Conservation (phyloP, 108 stramenopile genomes). For the Aureococcus anophagefferens region DNA sequence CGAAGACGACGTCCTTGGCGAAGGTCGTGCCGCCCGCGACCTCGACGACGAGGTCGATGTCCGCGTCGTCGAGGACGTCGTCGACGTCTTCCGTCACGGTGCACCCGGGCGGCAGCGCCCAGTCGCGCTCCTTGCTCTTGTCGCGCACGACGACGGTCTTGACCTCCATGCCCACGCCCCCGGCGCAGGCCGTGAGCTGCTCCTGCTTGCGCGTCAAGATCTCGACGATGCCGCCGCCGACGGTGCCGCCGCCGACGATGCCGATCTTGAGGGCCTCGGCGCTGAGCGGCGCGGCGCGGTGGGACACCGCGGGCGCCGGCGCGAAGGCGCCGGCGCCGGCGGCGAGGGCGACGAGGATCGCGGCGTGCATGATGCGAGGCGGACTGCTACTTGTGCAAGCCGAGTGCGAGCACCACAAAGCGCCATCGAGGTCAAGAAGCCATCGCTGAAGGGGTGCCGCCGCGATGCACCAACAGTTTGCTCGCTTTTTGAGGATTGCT, state of each 20-base stretch:
- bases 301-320: too few relatives aligned
- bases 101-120: slow-evolving; percentile 59
- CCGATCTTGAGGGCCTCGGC: slow-evolving; percentile 44
- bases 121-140: slow-evolving; percentile 61
- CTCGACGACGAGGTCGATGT: slow-evolving; percentile 80
- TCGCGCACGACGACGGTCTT: slow-evolving; percentile 64
- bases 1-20: slow-evolving; percentile 76
- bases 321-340: too few relatives aligned
- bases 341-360: too few relatives aligned
- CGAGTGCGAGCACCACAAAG: too few relatives aligned
- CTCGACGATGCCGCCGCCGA: slow-evolving; percentile 90
- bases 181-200: slow-evolving; percentile 60
- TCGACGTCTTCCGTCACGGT: slow-evolving; percentile 59
- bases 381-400: too few relatives aligned
- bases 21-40: slow-evolving; percentile 85
- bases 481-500: too few relatives aligned
- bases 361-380: too few relatives aligned
- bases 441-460: too few relatives aligned
- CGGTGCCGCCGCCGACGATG: slow-evolving; percentile 83
- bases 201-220: slow-evolving; percentile 60
- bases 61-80: slow-evolving; percentile 69
- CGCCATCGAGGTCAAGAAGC: too few relatives aligned
- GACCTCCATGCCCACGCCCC: slow-evolving; percentile 44
- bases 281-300: too few relatives aligned
- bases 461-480: too few relatives aligned